A percentile compares a stretch with the other conserved stretches of the same genome.
Evolutionary conservation across 1,139 yeast genomes (phyloP).

Genomic region (Suhomyces atakaporum): DNA sequence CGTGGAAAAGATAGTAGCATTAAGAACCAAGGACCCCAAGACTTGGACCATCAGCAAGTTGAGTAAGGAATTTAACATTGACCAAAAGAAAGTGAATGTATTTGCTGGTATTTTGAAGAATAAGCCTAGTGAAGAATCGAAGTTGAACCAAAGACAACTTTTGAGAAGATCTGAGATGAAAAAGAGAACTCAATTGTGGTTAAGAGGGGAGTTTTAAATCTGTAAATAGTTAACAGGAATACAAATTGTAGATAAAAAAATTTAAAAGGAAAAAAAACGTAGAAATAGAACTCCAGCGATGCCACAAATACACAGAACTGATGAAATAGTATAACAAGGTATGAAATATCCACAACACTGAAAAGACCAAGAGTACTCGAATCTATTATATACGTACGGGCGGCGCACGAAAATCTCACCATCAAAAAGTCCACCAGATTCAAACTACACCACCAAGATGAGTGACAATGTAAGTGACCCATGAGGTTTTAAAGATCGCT

Average conservation of each 20-base stretch:
- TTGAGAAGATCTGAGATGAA: slow-evolving; percentile 38
- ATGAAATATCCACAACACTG: no score
- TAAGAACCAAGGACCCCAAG: slow-evolving; percentile 64
- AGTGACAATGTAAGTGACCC: slow-evolving; percentile 16
- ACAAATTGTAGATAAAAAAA: not conserved
- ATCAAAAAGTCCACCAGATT: slow-evolving; percentile 4
- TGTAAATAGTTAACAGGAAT: no score
- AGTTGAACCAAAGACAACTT: slow-evolving; percentile 35
- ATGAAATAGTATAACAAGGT: no score
- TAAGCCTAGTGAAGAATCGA: slow-evolving; percentile 19
- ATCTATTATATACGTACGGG: no score
- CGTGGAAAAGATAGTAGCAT: slow-evolving; percentile 58
- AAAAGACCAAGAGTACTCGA: no score
- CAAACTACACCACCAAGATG: slow-evolving; percentile 8
- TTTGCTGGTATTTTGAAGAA: slow-evolving; percentile 23
- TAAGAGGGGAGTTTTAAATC: slow-evolving; percentile 51
- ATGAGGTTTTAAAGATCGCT: not conserved
- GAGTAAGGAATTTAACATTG: slow-evolving; percentile 59
- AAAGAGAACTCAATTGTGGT: slow-evolving; percentile 63
- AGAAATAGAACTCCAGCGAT: no score
- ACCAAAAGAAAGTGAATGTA: slow-evolving; percentile 30
- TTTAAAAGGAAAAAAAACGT: not conserved
- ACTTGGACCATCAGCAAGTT: slow-evolving; percentile 68
- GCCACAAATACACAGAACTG: no score
- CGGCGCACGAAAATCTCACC: slow-evolving; percentile 3